Evolutionary conservation across 2,329 filamentous ascomycete species (phyloP).

Genomic region (Domatiomyces globalis): DNA sequence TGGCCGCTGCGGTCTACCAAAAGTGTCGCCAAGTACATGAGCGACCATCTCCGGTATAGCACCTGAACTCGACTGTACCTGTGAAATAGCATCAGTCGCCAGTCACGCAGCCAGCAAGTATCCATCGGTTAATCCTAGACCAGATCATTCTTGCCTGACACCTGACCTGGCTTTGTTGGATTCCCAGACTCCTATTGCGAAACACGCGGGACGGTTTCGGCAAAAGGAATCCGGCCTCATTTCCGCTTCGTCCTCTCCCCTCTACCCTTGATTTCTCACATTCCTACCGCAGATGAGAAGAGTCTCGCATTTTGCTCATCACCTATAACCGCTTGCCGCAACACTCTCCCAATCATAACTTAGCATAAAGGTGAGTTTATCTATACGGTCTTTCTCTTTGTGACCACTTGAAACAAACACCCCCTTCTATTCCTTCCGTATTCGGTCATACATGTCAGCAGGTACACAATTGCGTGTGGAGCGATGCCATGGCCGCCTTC

Average conservation of each 20-base stretch:
- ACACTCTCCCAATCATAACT: neutral
- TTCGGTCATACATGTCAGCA: neutral
- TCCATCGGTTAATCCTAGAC: neutral
- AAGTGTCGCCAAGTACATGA: neutral
- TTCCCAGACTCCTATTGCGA: neutral
- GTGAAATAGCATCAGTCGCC: neutral
- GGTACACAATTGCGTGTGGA: neutral
- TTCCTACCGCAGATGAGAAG: neutral
- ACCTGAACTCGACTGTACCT: neutral
- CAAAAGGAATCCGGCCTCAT: neutral
- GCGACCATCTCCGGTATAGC: neutral
- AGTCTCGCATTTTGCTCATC: neutral
- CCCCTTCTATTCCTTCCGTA: neutral
- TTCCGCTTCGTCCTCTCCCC: neutral
- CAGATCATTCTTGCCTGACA: neutral
- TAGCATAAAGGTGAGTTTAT: neutral
- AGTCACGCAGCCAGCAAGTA: neutral
- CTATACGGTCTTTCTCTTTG: neutral
- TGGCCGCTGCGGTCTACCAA: neutral
- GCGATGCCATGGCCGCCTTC: constrained; percentile 10
- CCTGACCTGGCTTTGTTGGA: neutral
- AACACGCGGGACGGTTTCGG: neutral
- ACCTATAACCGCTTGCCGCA: neutral
- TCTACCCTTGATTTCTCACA: neutral
- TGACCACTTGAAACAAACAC: neutral